Evolutionary conservation across 1,284 basidiomycete species (phyloP), one percentile per base, ranked within the genome.

Genomic region (Sporisorium scitamineum): DNA sequence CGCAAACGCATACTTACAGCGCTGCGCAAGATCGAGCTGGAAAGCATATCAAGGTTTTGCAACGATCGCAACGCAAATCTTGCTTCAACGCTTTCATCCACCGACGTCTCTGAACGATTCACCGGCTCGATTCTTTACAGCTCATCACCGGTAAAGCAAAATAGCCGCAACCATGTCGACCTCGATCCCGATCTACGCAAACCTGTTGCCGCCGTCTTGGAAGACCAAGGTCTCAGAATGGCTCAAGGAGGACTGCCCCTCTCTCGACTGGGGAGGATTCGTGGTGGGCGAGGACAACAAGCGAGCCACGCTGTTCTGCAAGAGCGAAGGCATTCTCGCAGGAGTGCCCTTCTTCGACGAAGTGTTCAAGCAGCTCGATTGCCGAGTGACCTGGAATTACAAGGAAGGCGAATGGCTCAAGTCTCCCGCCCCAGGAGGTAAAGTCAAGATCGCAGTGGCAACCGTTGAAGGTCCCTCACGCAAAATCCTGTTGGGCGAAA

Each of bases 311-410:
- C 90, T 99, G 31, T 90, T 94, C 81, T 95, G 95, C 63, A 99
- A 97, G 87, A 92, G 73, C 61, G 78, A 84, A 60, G 95, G 94
- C 16, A 91, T 98, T 26, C 89, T 99, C 4, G 96, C 97, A 1
- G 96, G 96, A 52, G 92, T 92, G 8, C 97, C 97, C 0, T 99
- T 99, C 87, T 94, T 98, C 80, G 91, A 93, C 47, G 94, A 98
- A 86, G 90, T 99, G 52, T 99, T 99, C 86, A 87, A 88, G 52
- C 93, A 95, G 83, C 89, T 97, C 27, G 93, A 90, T 41, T 99
- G 96, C 91, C 87, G 93, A 68, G 93, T 99, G 42, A 91, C 94
- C 87, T 99, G 96, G 97, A 91, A 96, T 76, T 84, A 94, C 71
- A 87, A 89, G 61, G 96, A 99, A 87, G 95, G 96, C 9, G 90